These are phyloP conservation scores for Potentilla sterilis DNA, from an alignment of 306 rosid species.

Conservation along the genomic window DNA sequence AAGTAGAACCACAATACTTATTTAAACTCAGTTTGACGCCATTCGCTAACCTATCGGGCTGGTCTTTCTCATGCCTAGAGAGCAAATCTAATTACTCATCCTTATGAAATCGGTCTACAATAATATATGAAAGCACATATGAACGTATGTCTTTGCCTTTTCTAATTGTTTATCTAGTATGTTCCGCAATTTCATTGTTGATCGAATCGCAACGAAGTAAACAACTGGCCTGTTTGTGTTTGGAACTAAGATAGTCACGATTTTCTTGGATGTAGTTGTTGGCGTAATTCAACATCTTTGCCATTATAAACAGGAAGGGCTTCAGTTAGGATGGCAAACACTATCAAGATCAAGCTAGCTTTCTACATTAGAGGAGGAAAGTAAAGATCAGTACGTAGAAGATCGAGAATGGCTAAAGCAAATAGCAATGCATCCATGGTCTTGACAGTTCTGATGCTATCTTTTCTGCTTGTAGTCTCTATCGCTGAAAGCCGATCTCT, in stretches of 20 bases:
- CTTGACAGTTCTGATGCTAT: constrained; percentile 16
- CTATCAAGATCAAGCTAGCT: neutral
- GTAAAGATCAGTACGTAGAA: neutral
- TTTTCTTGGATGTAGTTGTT: neutral
- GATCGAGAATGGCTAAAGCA: constrained; percentile 20
- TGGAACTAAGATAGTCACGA: neutral
- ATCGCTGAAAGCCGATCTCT: constrained; percentile 3
- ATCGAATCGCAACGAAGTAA: neutral
- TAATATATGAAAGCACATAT: neutral
- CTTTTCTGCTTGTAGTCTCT: constrained; percentile 14
- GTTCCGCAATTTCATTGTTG: neutral
- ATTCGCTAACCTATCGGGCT: neutral
- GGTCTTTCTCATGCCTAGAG: neutral
- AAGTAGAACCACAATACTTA: neutral
- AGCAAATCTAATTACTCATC: neutral
- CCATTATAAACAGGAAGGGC: neutral
- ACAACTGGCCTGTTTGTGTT: constrained; percentile 3
- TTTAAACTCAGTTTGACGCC: neutral
- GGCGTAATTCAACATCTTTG: neutral
- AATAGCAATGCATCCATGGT: constrained; percentile 1
- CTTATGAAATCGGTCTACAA: neutral
- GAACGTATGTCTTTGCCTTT: neutral
- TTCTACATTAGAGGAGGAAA: neutral
- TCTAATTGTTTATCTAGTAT: neutral
- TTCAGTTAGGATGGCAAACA: neutral